These are phyloP conservation scores for Dryas octopetala DNA, from an alignment of 306 rosid species.

Conservation along the genomic window DNA sequence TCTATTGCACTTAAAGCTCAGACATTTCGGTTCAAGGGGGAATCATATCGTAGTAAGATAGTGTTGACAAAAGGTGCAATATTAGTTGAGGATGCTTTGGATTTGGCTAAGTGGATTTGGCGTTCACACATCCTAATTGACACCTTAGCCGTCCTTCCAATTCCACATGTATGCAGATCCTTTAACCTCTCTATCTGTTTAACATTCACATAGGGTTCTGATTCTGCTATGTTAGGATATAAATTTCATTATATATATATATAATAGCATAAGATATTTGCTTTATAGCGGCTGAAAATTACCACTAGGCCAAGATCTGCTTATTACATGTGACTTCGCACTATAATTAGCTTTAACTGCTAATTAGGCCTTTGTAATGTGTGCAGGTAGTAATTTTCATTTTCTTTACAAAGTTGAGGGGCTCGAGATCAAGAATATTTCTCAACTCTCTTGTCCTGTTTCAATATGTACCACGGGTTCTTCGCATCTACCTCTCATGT, in stretches of 20 bases:
- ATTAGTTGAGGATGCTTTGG: neutral
- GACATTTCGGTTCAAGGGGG: neutral
- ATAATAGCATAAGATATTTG: neutral
- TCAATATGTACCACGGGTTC: slow-evolving; percentile 24
- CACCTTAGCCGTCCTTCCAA: slow-evolving; percentile 31
- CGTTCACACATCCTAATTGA: slow-evolving; percentile 19
- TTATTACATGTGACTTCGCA: neutral
- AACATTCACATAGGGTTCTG: neutral
- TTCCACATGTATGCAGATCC: slow-evolving; percentile 16
- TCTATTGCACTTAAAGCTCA: neutral
- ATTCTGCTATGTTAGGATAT: neutral
- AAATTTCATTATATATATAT: too few relatives aligned
- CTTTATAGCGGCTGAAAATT: neutral
- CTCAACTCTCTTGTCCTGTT: slow-evolving; percentile 23
- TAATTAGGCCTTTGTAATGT: neutral
- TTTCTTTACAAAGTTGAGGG: slow-evolving; percentile 18
- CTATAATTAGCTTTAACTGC: too few relatives aligned
- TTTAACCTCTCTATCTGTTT: neutral
- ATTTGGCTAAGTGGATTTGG: neutral
- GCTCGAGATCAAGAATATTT: slow-evolving; percentile 22
- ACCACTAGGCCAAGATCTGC: neutral
- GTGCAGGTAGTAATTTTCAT: slow-evolving; percentile 21
- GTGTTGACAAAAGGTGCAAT: neutral
- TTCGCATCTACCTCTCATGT: slow-evolving; percentile 17
- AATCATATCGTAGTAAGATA: neutral